Percentiles rank a stretch among this genome's conserved stretches.
These are phyloP conservation scores for Gynandropsis gynandra DNA, from an alignment of 345 rosid species.

Conservation along the genomic window DNA sequence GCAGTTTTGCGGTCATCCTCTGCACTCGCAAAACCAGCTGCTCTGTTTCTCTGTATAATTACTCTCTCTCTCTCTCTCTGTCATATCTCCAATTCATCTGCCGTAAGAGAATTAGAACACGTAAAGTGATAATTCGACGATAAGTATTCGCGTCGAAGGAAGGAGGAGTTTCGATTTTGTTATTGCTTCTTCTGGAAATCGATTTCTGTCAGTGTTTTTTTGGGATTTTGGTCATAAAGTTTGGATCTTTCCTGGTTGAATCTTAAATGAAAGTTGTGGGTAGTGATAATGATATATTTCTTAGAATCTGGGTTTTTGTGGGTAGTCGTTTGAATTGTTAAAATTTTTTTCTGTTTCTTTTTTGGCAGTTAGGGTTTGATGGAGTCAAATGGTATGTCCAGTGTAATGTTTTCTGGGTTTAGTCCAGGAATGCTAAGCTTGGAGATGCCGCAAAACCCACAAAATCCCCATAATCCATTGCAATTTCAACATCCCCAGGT, in stretches of 20 bases:
- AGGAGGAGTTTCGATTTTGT: no score
- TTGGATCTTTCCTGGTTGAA: background rate
- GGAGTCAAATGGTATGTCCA: conserved; percentile 56
- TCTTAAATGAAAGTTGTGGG: background rate
- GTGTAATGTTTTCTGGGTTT: conserved; percentile 61
- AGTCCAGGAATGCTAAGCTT: conserved; percentile 68
- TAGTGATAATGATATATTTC: background rate
- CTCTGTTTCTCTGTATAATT: conserved; percentile 29
- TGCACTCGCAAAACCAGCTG: conserved; percentile 40
- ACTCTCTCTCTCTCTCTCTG: conserved; percentile 4
- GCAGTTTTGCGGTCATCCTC: conserved; percentile 35
- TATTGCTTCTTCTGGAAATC: conserved; percentile 5
- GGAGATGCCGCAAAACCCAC: conserved; percentile 65
- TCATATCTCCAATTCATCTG: conserved; percentile 8
- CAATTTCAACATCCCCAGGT: conserved; percentile 50
- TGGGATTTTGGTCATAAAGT: background rate
- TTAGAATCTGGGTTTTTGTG: conserved; percentile 15
- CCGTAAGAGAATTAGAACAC: background rate
- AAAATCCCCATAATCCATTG: conserved; percentile 35
- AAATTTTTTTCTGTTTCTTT: background rate
- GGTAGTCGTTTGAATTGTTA: background rate
- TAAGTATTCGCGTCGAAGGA: background rate
- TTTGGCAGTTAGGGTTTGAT: conserved; percentile 26
- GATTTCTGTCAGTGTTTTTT: background rate
- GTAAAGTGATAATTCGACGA: background rate